Conservation (phyloP, 768 basidiomycete genomes). For the Mycena filopes region DNA sequence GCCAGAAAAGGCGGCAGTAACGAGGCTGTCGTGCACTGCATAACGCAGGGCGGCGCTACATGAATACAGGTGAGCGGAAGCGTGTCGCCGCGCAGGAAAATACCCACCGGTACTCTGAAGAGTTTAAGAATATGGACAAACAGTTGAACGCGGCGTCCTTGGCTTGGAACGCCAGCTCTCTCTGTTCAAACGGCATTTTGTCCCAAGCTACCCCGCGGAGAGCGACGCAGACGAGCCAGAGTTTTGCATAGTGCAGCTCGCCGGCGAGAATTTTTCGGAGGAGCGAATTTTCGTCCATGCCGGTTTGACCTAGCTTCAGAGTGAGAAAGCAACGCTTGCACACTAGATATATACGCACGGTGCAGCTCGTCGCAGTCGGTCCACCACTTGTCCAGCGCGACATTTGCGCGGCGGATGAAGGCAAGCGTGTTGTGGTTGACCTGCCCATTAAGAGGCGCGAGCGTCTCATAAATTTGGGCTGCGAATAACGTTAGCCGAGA, state of each 20-base stretch:
- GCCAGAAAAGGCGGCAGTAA: constrained; percentile 91
- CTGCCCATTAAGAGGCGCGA: constrained; percentile 86
- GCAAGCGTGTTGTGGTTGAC: constrained; percentile 87
- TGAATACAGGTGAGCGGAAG: constrained; percentile 20
- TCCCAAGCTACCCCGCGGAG: constrained; percentile 94
- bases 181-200: constrained; percentile 95
- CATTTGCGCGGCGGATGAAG: constrained; percentile 87
- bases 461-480: constrained; percentile 95
- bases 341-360: constrained; percentile 53
- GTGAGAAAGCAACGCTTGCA: constrained; percentile 8
- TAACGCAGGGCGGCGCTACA: constrained; percentile 87
- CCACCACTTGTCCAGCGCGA: constrained; percentile 93
- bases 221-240: constrained; percentile 95
- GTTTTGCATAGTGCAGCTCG: constrained; percentile 91
- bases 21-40: constrained; percentile 92
- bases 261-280: constrained; percentile 88
- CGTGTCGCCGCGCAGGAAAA: background rate
- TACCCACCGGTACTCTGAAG: constrained; percentile 79
- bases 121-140: constrained; percentile 84
- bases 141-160: constrained; percentile 93
- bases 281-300: constrained; percentile 89
- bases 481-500: background rate
- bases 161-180: constrained; percentile 94
- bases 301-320: constrained; percentile 62
- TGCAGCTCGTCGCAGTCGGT: constrained; percentile 88